Base-by-base conservation (phyloP, 225 moss, liverwort and hornwort species). In the Anthoceros angustus region DNA sequence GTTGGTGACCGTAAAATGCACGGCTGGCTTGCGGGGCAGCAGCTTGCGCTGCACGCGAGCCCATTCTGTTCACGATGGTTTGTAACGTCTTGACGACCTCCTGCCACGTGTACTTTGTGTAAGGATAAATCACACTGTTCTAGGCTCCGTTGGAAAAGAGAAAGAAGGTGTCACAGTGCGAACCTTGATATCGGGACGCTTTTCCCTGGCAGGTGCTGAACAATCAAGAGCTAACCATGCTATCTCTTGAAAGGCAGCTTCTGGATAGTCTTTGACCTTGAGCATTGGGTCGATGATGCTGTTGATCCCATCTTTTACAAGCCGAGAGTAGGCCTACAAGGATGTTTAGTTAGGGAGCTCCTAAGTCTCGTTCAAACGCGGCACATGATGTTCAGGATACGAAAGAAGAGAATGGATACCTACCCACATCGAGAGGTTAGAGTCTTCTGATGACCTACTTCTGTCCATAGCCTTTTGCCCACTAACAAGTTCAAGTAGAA, bases 391-490 rank as follows among this genome's bases (percentile, higher is more conserved):
- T 46, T 16, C 45, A 11, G 45, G 12, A 46, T 2, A 46, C 16
- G 45, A 46, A 46, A 46, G 2, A 46, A 46, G 45, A 46, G 45
- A 46, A 46, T 11, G 16, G 16, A 46, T 16, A 46, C 64, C 68
- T 71, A 77, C 80, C 83, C 83, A 80, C 69, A 77, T 80, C 10
- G 73, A 66, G 38, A 83, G 70, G 46, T 83, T 83, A 66, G 42
- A 75, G 60, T 80, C 83, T 40, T 80, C 80, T 3, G 77, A 46
- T 11, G 12, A 41, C 6, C 80, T 77, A 77, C 68, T 73, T 8
- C 79, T 77, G 32, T 80, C 80, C 42, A 83, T 77, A 14, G 80
- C 75, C 66, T 73, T 71, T 39, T 83, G 83, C 26, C 83, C 83
- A 16, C 41, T 67, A 46, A 67, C 42, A 3, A 67, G 42, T 41